Evolutionary conservation across 208 protist species (phyloP), one percentile per base, ranked within the genome.

Genomic region (Borovskyia barvae): DNA sequence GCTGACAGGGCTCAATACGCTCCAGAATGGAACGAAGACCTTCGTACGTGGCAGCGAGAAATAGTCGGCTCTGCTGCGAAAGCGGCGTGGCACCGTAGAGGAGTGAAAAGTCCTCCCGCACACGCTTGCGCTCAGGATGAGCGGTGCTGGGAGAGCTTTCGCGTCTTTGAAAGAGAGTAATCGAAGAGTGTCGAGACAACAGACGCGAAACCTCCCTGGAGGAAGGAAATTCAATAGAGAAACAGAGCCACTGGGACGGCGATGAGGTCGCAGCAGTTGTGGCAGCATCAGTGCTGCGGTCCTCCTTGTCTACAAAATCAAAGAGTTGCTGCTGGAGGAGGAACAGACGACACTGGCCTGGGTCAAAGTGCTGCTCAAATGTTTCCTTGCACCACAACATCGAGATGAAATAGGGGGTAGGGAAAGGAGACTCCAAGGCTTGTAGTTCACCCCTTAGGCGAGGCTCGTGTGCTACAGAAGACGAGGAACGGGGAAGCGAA

Each of bases 331-430:
- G 68, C 41, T 94, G 87, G 7, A 76, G 57, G 11, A 79, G 60
- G 40, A 94, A 94, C 11, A 94, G 57, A 1, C 67, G 61, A 43
- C 78, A 85, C n/a, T 77, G 32, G 12, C 48, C 29, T 0, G 65
- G 41, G 36, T 54, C 55, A 57, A 88, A 90, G 53, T 75, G 57
- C 32, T 76, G 59, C 51, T 80, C 51, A 57, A 94, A 91, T 0
- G 75, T 85, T n/a, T 67, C 63, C 33, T 85, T 90, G 57, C 82
- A 91, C 84, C 83, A 94, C 25, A 94, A 42, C 79, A 90, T 91
- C 25, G 19, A 19, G 5, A 1, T 17, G 4, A 40, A 32, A 41
- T n/a, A 19, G 2, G 29, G 8, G 22, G 28, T 1, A 25, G 17
- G 11, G 24, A 36, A 20, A 6, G n/a, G 3, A 3, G 6, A 29